These are phyloP conservation scores for Pythium volutum DNA, from an alignment of 352 stramenopile genomes.

Conservation along the genomic window DNA sequence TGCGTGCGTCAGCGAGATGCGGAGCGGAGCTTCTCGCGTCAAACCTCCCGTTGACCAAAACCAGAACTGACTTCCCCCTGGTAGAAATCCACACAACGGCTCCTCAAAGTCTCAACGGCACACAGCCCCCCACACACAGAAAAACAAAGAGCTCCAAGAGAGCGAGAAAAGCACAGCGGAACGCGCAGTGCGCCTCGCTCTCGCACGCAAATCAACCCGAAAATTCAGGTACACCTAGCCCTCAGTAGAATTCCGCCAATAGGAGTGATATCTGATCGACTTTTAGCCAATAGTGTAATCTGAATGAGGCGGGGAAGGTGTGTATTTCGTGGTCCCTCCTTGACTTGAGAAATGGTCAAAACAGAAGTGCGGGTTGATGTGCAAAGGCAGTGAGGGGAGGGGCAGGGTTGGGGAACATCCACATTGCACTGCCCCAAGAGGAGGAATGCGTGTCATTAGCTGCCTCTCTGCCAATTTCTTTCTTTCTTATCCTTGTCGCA, in stretches of 20 bases:
- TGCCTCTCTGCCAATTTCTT: constrained; percentile 1
- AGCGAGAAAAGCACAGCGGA: constrained; percentile 5
- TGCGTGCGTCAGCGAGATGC: constrained; percentile 21
- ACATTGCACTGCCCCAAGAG: not conserved
- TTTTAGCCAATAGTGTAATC: not conserved
- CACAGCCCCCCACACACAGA: not conserved
- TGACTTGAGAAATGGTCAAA: constrained; percentile 4
- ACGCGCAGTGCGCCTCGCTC: constrained; percentile 10
- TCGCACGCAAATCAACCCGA: not conserved
- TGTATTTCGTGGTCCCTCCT: not conserved
- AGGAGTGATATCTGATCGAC: not conserved
- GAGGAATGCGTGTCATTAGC: not conserved
- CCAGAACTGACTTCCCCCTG: constrained; percentile 53
- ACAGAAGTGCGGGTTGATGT: not conserved
- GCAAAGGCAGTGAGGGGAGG: constrained; percentile 4
- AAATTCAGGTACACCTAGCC: constrained; percentile 1
- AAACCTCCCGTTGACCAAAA: constrained; percentile 39
- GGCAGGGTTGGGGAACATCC: constrained; percentile 10
- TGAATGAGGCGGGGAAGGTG: not conserved
- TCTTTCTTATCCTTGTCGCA: constrained; percentile 4
- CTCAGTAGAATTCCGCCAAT: not conserved
- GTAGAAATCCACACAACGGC: constrained; percentile 1
- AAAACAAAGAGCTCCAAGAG: constrained; percentile 4
- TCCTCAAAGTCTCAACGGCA: constrained; percentile 2
- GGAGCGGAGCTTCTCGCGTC: not conserved